Conservation (phyloP, 345 rosid genomes). For the Euphorbia peplus region DNA sequence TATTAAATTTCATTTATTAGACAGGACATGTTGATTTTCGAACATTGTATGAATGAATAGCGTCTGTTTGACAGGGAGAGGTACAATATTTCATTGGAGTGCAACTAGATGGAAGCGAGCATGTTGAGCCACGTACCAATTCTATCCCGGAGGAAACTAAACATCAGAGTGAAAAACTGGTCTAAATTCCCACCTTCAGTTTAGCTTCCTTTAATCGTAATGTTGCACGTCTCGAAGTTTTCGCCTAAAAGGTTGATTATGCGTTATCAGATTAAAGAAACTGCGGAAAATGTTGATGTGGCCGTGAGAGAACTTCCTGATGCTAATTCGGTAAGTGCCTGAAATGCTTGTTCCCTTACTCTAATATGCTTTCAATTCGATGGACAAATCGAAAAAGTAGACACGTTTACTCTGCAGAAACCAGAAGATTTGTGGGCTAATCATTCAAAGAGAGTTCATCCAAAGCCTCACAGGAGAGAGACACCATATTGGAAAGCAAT, state of each 20-base stretch:
- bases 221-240: not conserved
- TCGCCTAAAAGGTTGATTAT: constrained; percentile 6
- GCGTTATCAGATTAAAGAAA: constrained; percentile 62
- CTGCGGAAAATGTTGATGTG: constrained; percentile 84
- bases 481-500: constrained; percentile 72
- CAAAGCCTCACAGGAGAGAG: constrained; percentile 88
- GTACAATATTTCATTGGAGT: constrained; percentile 98
- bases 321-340: constrained; percentile 66
- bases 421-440: constrained; percentile 95
- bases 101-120: constrained; percentile 89
- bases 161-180: constrained; percentile 68
- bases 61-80: constrained; percentile 60
- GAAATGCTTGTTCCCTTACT: not conserved
- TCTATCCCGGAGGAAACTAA: constrained; percentile 62
- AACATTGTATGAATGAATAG: not conserved
- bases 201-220: not conserved
- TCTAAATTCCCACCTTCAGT: constrained; percentile 18
- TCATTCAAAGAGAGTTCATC: constrained; percentile 69
- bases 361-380: constrained; percentile 2
- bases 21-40: not conserved
- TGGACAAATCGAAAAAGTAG: constrained; percentile 4
- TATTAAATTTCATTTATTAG: not conserved
- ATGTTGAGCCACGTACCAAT: constrained; percentile 76
- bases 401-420: constrained; percentile 42
- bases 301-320: constrained; percentile 96